phyloP scores from a whole-genome alignment of 257 asterid genomes.

The Phtheirospermum japonicum region DNA sequence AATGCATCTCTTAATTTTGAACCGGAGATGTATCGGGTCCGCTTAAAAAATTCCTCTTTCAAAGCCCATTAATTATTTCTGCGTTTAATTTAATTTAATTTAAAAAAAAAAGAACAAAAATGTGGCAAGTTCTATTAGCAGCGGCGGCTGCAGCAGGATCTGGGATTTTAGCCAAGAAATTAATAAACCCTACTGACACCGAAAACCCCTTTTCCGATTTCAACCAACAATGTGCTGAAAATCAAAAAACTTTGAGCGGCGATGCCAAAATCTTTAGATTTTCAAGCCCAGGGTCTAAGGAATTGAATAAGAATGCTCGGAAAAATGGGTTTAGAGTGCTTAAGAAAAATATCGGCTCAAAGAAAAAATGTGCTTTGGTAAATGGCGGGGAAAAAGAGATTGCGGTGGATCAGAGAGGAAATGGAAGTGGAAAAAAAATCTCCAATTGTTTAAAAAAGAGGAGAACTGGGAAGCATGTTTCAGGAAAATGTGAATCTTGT shows the following conservation, averaged over 20 bases:
- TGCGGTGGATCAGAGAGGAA: constrained; percentile 37
- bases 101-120: constrained; percentile 15
- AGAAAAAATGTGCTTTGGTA: constrained; percentile 10
- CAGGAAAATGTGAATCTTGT: constrained; percentile 61
- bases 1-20: no score
- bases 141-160: constrained; percentile 75
- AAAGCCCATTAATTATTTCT: background rate
- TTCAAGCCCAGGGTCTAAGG: constrained; percentile 38
- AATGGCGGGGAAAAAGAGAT: constrained; percentile 31
- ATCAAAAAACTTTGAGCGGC: constrained; percentile 22
- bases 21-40: no score
- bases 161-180: constrained; percentile 60
- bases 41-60: background rate
- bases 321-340: constrained; percentile 26
- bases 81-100: background rate
- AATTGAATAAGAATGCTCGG: constrained; percentile 32
- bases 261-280: constrained; percentile 51
- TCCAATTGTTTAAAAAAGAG: constrained; percentile 60
- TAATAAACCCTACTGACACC: constrained; percentile 33
- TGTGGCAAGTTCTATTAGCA: constrained; percentile 66
- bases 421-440: constrained; percentile 37
- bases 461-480: constrained; percentile 45
- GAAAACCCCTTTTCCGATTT: constrained; percentile 33
- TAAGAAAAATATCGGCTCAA: constrained; percentile 35
- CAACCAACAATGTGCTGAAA: constrained; percentile 10